Conservation (phyloP, 1,139 yeast genomes). For the Candida sp. region DNA sequence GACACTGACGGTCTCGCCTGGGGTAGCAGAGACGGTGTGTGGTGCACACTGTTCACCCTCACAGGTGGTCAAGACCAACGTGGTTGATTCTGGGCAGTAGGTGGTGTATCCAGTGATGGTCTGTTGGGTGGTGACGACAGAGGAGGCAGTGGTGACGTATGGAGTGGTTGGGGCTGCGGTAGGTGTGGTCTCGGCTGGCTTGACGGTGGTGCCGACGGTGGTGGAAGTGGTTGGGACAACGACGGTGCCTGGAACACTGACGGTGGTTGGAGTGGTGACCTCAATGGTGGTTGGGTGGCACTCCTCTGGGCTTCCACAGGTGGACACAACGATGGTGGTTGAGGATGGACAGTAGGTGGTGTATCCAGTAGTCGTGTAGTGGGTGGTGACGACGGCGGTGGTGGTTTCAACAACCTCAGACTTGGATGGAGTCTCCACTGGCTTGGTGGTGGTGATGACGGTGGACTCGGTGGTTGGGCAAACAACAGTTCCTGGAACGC, state of each 20-base stretch:
- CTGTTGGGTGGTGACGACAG: constrained; percentile 2
- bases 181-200: not conserved
- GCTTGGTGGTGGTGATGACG: constrained; percentile 21
- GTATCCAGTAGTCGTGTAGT: too few relatives aligned
- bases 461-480: constrained; percentile 43
- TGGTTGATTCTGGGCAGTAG: constrained; percentile 14
- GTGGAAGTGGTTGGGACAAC: too few relatives aligned
- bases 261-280: too few relatives aligned
- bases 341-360: too few relatives aligned
- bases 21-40: constrained; percentile 7
- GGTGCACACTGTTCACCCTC: constrained; percentile 4
- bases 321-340: too few relatives aligned
- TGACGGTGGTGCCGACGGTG: constrained; percentile 14
- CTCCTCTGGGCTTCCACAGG: too few relatives aligned
- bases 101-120: constrained; percentile 14
- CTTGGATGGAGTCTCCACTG: not conserved
- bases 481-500: constrained; percentile 10
- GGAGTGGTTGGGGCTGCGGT: constrained; percentile 3
- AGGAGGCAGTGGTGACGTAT: not conserved
- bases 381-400: constrained; percentile 6
- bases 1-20: constrained; percentile 9
- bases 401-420: not conserved
- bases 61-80: constrained; percentile 9
- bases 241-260: too few relatives aligned
- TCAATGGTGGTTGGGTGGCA: too few relatives aligned